Base-by-base conservation (phyloP, 148 eudicot species). In the Nepenthes mirabilis region DNA sequence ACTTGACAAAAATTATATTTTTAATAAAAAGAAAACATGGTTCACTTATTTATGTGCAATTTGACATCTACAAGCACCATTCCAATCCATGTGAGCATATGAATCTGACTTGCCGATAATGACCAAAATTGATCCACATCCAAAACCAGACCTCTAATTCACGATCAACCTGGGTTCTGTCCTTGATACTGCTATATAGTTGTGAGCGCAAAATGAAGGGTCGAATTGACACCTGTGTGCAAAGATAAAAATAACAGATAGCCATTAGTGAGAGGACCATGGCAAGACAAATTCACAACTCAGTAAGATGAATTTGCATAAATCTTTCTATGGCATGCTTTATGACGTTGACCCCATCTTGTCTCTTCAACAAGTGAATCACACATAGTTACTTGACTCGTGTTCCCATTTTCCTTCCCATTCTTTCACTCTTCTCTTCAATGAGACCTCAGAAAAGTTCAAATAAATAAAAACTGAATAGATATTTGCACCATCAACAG, bases 121-220 rank as follows among this genome's bases (percentile, higher is more conserved):
- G 23, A 43, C 33, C 4, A 55, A 8, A 5, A 9, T 33, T 4
- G 11, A 34, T 55, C 36, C 1, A 35, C 1, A 49, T 47, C 14
- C 14, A 9, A 43, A 68, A 51, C 33, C 86, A 73, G 37, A 91
- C 98, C 96, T 93, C 98, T 52, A 93, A 74, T 65, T 93, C 98
- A 62, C 95, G 83, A 49, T 93, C 98, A 65, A 93, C 98, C 66
- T 86, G 87, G 58, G 98, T 93, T 83, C 96, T 77, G 65, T 93
- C 91, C 68, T 82, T 86, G 32, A 93, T 65, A 60, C 96, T 86
- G 82, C 98, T 93, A 66, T 88, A 93, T 47, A 93, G 76, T 69
- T 93, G 96, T 43, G 98, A 86, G 37, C 77, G 84, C 73, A 93
- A 58, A 63, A 93, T 60, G 63, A 93, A 86, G 52, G 96, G 96